Conservation (phyloP, 192 early-diverging fungal species). For the Coemansia sp. region DNA sequence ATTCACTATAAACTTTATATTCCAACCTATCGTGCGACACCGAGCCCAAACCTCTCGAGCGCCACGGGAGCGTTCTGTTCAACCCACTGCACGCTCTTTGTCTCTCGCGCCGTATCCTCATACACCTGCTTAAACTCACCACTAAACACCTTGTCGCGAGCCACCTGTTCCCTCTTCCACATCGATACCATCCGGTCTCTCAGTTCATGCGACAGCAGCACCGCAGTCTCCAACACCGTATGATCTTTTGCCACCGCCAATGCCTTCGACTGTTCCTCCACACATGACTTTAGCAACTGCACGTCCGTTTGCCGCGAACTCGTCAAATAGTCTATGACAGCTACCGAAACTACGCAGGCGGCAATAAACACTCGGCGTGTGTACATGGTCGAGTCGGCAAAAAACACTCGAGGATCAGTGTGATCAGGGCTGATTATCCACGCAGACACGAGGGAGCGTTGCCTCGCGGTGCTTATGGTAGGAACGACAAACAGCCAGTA, state of each 20-base stretch:
- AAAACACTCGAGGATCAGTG: slow-evolving; percentile 24
- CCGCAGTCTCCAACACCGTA: slow-evolving; percentile 32
- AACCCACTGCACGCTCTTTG: slow-evolving; percentile 42
- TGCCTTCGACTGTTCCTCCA: slow-evolving; percentile 15
- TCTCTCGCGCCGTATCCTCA: slow-evolving; percentile 15
- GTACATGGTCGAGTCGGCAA: slow-evolving; percentile 35
- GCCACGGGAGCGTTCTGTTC: slow-evolving; percentile 17
- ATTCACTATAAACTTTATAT: slow-evolving; percentile 2
- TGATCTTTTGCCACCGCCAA: slow-evolving; percentile 33
- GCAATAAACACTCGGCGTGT: slow-evolving; percentile 34
- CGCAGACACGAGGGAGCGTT: slow-evolving; percentile 2
- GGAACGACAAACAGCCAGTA: slow-evolving; percentile 44
- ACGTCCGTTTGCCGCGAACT: slow-evolving; percentile 47
- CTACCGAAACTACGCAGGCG: slow-evolving; percentile 14
- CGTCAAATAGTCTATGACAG: slow-evolving; percentile 34
- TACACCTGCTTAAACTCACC: slow-evolving; percentile 31
- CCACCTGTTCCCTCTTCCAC: slow-evolving; percentile 31
- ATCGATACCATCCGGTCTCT: slow-evolving; percentile 28
- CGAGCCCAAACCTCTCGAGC: slow-evolving; percentile 12
- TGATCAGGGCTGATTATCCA: slow-evolving; percentile 45
- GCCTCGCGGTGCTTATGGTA: slow-evolving; percentile 10
- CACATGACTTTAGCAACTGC: slow-evolving; percentile 37
- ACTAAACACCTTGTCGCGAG: slow-evolving; percentile 20
- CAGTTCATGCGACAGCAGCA: slow-evolving; percentile 26
- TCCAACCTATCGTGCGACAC: neutral